These are phyloP conservation scores for Apiotrichum sp. DNA, from an alignment of 1,284 basidiomycete species.

Conservation along the genomic window DNA sequence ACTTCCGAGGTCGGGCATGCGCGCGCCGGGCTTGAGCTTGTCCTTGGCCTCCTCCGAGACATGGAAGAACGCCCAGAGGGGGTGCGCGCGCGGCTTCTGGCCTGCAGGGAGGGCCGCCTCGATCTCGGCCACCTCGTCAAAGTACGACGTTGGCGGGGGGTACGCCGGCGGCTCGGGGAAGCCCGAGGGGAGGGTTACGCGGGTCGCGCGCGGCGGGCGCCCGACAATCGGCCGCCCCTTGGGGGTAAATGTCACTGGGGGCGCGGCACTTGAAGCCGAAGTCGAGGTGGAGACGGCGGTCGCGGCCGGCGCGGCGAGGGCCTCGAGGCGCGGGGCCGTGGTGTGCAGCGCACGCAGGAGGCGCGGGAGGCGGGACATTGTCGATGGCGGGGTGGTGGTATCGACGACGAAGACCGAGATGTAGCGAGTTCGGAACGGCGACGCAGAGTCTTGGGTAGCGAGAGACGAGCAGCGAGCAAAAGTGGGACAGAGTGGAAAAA, in stretches of 20 bases:
- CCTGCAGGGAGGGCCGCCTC: neutral
- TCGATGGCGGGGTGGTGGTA: neutral
- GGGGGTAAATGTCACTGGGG: constrained; percentile 23
- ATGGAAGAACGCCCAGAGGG: constrained; percentile 47
- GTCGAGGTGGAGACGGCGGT: constrained; percentile 2
- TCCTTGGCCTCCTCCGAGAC: constrained; percentile 19
- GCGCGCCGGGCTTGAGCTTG: constrained; percentile 8
- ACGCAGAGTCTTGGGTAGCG: no score
- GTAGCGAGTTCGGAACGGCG: no score
- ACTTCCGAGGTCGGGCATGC: constrained; percentile 24
- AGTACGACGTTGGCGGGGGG: constrained; percentile 31
- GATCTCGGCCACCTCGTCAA: constrained; percentile 19
- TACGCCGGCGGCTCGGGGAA: constrained; percentile 34
- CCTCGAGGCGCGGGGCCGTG: constrained; percentile 8
- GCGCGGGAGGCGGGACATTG: constrained; percentile 20
- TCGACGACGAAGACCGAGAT: no score
- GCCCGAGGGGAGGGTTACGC: constrained; percentile 33
- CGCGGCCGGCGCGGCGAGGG: constrained; percentile 7
- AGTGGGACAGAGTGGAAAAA: no score
- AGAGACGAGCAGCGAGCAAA: no score
- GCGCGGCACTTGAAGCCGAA: neutral
- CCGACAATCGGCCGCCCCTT: constrained; percentile 33
- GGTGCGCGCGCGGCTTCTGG: constrained; percentile 26
- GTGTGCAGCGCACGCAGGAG: constrained; percentile 28
- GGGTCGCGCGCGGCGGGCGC: constrained; percentile 32